These are phyloP conservation scores for Triticum urartu DNA, from an alignment of 176 grass and related monocot genomes.

Conservation along the genomic window DNA sequence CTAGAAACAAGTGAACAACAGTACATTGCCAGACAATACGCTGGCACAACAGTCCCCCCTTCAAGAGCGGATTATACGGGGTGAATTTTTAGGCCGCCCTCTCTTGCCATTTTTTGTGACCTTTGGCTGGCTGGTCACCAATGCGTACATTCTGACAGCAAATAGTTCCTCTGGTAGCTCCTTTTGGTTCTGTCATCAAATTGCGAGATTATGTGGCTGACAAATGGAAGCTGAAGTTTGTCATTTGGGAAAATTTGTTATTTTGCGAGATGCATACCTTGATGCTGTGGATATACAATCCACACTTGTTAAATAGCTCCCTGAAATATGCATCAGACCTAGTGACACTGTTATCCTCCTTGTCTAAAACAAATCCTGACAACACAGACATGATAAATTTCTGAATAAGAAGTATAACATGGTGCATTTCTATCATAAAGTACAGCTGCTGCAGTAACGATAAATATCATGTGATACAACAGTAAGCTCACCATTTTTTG, in stretches of 20 bases:
- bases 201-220: slow-evolving; percentile 19
- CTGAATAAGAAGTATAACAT: not conserved
- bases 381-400: slow-evolving; percentile 17
- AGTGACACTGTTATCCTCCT: slow-evolving; percentile 91
- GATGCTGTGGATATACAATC: slow-evolving; percentile 61
- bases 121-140: slow-evolving; percentile 66
- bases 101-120: slow-evolving; percentile 46
- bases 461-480: not conserved
- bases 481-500: slow-evolving; percentile 60
- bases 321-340: slow-evolving; percentile 92
- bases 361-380: slow-evolving; percentile 96
- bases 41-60: not conserved
- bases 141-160: slow-evolving; percentile 95
- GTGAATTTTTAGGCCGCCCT: slow-evolving; percentile 51
- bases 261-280: slow-evolving; percentile 46
- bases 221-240: not conserved
- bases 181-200: slow-evolving; percentile 74
- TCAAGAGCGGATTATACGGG: slow-evolving; percentile 65
- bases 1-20: not conserved
- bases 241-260: slow-evolving; percentile 16
- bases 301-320: slow-evolving; percentile 88
- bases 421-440: not conserved
- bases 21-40: not conserved
- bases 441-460: not conserved
- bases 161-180: slow-evolving; percentile 82